phyloP scores from a whole-genome alignment of 805 yeast genomes.

The Lipomyces kockii region DNA sequence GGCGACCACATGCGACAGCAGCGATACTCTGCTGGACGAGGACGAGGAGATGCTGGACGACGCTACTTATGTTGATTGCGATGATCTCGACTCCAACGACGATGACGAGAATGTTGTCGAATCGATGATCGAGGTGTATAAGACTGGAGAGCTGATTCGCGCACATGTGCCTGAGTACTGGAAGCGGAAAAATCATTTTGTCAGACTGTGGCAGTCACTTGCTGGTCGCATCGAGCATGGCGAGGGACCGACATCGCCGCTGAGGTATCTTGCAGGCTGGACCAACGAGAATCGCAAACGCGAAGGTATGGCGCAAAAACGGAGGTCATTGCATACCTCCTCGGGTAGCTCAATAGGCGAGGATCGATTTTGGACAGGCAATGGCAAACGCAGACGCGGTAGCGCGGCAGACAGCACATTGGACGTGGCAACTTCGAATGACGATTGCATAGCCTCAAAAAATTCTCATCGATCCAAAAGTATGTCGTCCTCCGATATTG shows the following conservation, averaged over 20 bases:
- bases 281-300: constrained; percentile 1
- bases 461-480: background rate
- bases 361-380: background rate
- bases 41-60: background rate
- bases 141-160: background rate
- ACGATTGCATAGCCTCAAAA: background rate
- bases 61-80: background rate
- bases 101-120: constrained; percentile 4
- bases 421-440: constrained; percentile 6
- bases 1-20: background rate
- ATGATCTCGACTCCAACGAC: constrained; percentile 8
- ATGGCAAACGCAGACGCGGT: constrained; percentile 7
- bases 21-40: background rate
- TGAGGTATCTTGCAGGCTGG: constrained; percentile 10
- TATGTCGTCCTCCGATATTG: background rate
- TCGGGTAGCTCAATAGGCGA: background rate
- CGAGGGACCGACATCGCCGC: background rate
- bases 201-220: constrained; percentile 7
- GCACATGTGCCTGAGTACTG: background rate
- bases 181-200: background rate
- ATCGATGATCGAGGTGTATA: background rate
- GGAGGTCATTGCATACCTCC: background rate
- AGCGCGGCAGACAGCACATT: background rate
- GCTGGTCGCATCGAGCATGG: background rate
- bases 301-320: constrained; percentile 3